phyloP scores from a whole-genome alignment of 495 filamentous ascomycete genomes.

The Aspergillus haitiensis region DNA sequence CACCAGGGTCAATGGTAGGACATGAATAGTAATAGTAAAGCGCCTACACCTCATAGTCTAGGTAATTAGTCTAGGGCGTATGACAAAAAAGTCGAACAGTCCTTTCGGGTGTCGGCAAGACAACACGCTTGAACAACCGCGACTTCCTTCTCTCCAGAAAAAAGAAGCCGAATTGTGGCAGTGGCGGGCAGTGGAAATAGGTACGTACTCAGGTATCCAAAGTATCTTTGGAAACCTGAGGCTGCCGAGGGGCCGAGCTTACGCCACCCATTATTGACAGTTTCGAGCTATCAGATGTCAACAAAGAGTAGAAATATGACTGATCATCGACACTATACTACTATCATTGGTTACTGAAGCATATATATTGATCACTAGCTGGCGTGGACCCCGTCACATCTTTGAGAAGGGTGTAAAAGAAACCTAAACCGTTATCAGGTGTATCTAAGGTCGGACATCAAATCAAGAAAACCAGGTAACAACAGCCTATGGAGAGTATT shows the following conservation, averaged over 20 bases:
- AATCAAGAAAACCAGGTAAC: not conserved
- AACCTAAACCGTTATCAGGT: not conserved
- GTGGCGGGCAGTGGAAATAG: not conserved
- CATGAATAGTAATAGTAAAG: too few species aligned
- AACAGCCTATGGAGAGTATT: too few species aligned
- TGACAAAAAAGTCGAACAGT: not conserved
- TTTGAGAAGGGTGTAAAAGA: constrained; percentile 4
- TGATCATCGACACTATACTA: constrained; percentile 13
- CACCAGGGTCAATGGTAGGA: too few species aligned
- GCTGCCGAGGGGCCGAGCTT: not conserved
- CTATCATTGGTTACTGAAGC: constrained; percentile 15
- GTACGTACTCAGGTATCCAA: not conserved
- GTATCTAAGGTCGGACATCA: not conserved
- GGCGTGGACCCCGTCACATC: constrained; percentile 1
- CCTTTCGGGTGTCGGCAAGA: not conserved
- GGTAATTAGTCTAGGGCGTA: not conserved
- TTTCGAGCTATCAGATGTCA: constrained; percentile 12
- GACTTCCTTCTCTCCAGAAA: constrained; percentile 4
- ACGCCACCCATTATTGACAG: constrained; percentile 3
- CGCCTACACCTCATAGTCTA: too few species aligned
- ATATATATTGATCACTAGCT: not conserved
- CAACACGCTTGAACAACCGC: not conserved
- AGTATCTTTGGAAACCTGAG: not conserved
- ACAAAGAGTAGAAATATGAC: constrained; percentile 13
- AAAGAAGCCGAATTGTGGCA: not conserved